Base-by-base conservation (phyloP, 768 basidiomycete genomes). In the Glaciozyma antarctica region DNA sequence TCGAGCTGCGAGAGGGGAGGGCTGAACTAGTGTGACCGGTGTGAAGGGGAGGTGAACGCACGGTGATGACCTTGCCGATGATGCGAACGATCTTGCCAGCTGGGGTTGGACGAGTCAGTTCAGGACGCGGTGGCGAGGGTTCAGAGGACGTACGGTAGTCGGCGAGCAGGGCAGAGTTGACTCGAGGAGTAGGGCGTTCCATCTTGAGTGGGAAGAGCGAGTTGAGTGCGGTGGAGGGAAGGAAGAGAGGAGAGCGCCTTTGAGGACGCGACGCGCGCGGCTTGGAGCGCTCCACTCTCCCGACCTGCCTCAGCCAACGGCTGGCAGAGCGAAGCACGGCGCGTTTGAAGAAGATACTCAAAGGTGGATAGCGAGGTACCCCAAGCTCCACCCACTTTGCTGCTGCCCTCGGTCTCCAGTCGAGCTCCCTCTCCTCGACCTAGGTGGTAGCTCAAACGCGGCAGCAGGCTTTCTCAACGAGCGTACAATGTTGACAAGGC, bases 161-260 rank as follows among this genome's bases (percentile, higher is more conserved):
- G 0, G 49, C 56, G 26, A 70, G 60, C 28, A 28, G 44, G 17
- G 56, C 52, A n/a, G 60, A 49, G 62, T 70, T 70, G 49, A 67
- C 62, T 9, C 69, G 53, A 2, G 69, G 65, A 17, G 69, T 70
- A 2, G 69, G 69, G 21, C 65, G 62, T 49, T 70, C 69, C 69
- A 70, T 70, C 4, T 32, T 32, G 32, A 32, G 32, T 32, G 5
- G 9, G 32, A 32, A 16, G 21, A n/a, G 34, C 5, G 9, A 38
- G 48, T 15, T 26, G 17, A 34, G 38, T 41, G 5, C 7, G 38
- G 10, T 41, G 38, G 38, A 41, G 7, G 38, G 38, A 41, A 41
- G 16, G 45, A 26, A 10, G 45, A 21, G 45, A 28, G 21, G 5
- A 7, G 9, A 30, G 41, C 2, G 54, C 22, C 8, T 10, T 8